These are phyloP conservation scores for Trichoderma erinaceum DNA, from an alignment of 495 filamentous ascomycete genomes.

Conservation along the genomic window DNA sequence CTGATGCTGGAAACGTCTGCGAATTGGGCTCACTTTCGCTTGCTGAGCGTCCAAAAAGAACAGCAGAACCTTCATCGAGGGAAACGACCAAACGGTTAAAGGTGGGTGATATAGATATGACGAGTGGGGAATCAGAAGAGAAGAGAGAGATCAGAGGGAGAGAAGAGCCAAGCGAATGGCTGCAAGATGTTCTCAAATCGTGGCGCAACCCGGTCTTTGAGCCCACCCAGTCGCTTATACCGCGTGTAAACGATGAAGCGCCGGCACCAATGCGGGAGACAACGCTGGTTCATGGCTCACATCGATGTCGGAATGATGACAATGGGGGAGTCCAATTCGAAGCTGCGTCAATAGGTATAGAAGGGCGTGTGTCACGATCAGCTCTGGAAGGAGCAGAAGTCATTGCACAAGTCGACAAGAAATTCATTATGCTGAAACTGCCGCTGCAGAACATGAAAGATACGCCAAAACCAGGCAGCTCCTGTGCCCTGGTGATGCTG, in stretches of 20 bases:
- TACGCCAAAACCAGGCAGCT: not conserved
- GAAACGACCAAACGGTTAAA: not conserved
- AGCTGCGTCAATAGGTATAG: conserved; percentile 20
- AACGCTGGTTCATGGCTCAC: conserved; percentile 22
- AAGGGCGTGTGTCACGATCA: conserved; percentile 59
- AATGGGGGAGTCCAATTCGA: not conserved
- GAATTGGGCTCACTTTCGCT: not conserved
- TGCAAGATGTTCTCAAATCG: conserved; percentile 30
- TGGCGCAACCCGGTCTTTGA: conserved; percentile 37
- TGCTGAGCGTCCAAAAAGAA: not conserved
- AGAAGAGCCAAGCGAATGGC: conserved; percentile 33
- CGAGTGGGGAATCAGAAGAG: conserved; percentile 15
- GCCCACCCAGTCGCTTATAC: conserved; percentile 32
- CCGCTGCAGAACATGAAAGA: conserved; percentile 15
- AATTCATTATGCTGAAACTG: conserved; percentile 76
- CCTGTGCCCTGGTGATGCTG: conserved; percentile 56
- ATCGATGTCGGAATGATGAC: conserved; percentile 17
- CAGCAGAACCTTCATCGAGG: not conserved
- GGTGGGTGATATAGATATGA: not conserved
- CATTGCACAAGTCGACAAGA: conserved; percentile 78
- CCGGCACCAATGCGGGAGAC: conserved; percentile 16
- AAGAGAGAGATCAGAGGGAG: conserved; percentile 17
- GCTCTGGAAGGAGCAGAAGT: conserved; percentile 58
- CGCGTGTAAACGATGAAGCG: conserved; percentile 27
- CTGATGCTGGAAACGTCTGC: not conserved